Evolutionary conservation across 495 filamentous ascomycete genomes (phyloP).

Genomic region (Xanthoparmelia taractica): DNA sequence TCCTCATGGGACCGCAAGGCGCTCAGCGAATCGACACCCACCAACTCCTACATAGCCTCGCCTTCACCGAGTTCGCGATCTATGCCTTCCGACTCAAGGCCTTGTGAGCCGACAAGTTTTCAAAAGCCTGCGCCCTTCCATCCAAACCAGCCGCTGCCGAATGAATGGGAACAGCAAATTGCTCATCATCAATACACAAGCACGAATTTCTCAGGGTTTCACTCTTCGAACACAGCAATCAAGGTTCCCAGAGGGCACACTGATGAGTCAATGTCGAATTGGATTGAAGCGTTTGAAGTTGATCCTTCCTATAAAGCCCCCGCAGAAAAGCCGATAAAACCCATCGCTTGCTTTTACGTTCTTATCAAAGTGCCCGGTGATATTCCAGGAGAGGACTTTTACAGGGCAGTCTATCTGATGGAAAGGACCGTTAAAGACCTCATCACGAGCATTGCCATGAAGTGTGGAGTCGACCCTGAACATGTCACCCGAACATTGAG

Average conservation of each 20-base stretch:
- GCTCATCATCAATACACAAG: constrained; percentile 42
- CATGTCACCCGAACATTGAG: constrained; percentile 63
- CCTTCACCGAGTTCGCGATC: constrained; percentile 62
- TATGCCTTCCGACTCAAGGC: constrained; percentile 41
- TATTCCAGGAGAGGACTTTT: constrained; percentile 52
- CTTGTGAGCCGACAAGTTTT: constrained; percentile 13
- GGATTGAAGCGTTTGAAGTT: constrained; percentile 86
- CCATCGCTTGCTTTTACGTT: constrained; percentile 86
- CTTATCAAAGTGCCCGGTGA: constrained; percentile 49
- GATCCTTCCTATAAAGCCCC: constrained; percentile 81
- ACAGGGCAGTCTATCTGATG: constrained; percentile 81
- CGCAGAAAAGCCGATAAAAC: constrained; percentile 58
- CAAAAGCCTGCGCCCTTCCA: constrained; percentile 12
- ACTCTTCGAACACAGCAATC: constrained; percentile 32
- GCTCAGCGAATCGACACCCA: constrained; percentile 43
- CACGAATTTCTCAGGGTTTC: constrained; percentile 16
- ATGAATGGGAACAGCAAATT: constrained; percentile 43
- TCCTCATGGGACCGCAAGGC: constrained; percentile 49
- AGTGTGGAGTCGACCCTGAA: constrained; percentile 67
- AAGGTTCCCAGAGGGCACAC: constrained; percentile 41
- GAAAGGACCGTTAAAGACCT: constrained; percentile 67
- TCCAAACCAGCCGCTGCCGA: constrained; percentile 25
- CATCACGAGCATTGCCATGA: constrained; percentile 59
- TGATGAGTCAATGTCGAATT: constrained; percentile 55
- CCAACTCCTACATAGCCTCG: constrained; percentile 59